Conservation (phyloP, 768 basidiomycete species). For the Rhizopogon vesiculosus region DNA sequence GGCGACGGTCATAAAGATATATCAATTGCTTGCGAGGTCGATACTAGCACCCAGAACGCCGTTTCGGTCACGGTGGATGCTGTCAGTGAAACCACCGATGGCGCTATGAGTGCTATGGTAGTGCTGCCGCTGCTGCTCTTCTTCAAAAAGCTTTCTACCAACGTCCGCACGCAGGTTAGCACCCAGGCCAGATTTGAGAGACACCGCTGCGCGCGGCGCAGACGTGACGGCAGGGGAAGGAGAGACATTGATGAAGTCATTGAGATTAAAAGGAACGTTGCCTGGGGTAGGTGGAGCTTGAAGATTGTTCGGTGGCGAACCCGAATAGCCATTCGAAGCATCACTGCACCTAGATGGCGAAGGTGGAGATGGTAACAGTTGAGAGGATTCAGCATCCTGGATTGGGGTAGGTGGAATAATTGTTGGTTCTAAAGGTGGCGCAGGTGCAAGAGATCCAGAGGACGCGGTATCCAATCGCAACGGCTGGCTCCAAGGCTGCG, state of each 20-base stretch:
- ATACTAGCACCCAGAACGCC: slow-evolving; percentile 25
- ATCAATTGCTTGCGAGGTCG: slow-evolving; percentile 24
- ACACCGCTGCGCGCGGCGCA: slow-evolving; percentile 26
- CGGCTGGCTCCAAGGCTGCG: slow-evolving; percentile 17
- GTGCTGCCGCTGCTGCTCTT: slow-evolving; percentile 51
- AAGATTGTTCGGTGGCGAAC: slow-evolving; percentile 8
- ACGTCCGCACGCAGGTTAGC: slow-evolving; percentile 59
- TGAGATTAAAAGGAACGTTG: slow-evolving; percentile 51
- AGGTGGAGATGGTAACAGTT: slow-evolving; percentile 18
- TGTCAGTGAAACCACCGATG: slow-evolving; percentile 15
- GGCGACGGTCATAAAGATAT: slow-evolving; percentile 1
- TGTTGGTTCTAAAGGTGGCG: slow-evolving; percentile 25
- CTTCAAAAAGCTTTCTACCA: slow-evolving; percentile 66
- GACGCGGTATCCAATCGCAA: slow-evolving; percentile 12
- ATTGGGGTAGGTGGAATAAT: slow-evolving; percentile 31
- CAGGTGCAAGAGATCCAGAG: slow-evolving; percentile 17
- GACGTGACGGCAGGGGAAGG: slow-evolving; percentile 49
- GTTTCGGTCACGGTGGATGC: slow-evolving; percentile 21
- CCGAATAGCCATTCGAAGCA: neutral
- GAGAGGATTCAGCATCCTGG: slow-evolving; percentile 17
- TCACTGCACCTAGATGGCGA: slow-evolving; percentile 22
- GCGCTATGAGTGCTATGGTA: slow-evolving; percentile 7
- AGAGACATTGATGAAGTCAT: slow-evolving; percentile 71
- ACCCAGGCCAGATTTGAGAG: slow-evolving; percentile 30
- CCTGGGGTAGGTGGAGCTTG: slow-evolving; percentile 33